Evolutionary conservation across 2,329 filamentous ascomycete genomes (phyloP), one percentile per base, ranked within the genome.

Genomic region (Fusarium xylarioides): DNA sequence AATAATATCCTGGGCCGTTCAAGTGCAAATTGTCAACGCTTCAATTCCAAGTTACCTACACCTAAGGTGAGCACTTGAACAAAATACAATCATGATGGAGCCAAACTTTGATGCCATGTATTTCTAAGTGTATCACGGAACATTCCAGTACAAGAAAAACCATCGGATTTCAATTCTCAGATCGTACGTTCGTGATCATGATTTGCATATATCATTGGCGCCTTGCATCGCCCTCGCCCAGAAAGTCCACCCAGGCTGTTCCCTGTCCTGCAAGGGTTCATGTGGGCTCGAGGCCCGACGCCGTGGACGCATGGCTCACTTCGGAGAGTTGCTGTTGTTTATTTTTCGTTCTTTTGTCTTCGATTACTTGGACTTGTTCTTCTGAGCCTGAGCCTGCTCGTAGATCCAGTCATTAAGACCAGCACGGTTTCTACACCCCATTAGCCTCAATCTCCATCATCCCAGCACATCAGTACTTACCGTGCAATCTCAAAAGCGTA

Each of bases 331-430:
- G 46, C 7, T 67, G 64, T 68, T 61, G 16, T 56, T 44, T 69
- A 14, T 32, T 61, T 44, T 46, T 68, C 34, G 43, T 67, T 43
- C 14, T 37, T 21, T 3, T 11, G 10, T 30, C 23, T 26, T 11
- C 7, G 21, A 55, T 77, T 77, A 77, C 68, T 77, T 78, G 61
- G 73, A 71, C 62, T 76, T 74, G 46, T 74, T 63, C 81, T 88
- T 88, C 76, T 89, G 85, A 63, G 88, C 86, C 78, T 95, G 91
- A 3, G 91, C 90, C 81, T 93, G 88, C 84, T 98, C 95, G 82
- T 95, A 96, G 71, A 99, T 91, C 96, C 96, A 99, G 83, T 99
- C 96, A 80, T 99, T 99, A 66, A 98, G 84, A 34, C 95, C 95
- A 60, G 89, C 89, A 68, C 92, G 92, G 84, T 99, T 99, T 87